Evolutionary conservation across 2,329 filamentous ascomycete species (phyloP), one percentile per base, ranked within the genome.

Genomic region (Teratosphaeria gauchensis): DNA sequence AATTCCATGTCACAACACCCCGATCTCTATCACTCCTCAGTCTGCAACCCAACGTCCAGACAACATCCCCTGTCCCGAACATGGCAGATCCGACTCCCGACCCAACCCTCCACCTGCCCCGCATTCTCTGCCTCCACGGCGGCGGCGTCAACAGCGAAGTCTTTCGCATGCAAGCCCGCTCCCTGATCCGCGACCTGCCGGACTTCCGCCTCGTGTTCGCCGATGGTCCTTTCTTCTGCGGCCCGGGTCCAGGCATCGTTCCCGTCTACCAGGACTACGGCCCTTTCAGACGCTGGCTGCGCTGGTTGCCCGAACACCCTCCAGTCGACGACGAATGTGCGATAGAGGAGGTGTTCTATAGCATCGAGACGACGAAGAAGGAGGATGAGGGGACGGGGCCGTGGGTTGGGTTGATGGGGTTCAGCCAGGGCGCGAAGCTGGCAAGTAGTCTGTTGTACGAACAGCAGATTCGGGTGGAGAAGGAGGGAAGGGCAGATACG

Each of bases 51-150:
- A 35, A 35, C 8, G 8, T 35, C 33, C 33, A 35, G 8, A 9
- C 19, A 14, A 35, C 58, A n/a, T 51, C 48, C 31, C 24, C 30
- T 32, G 24, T 14, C 57, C 19, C 52, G n/a, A 60, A 52, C 51
- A 56, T 42, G 35, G 35, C 35, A n/a, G 35, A 42, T 6, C 35
- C 60, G 8, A 35, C 57, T n/a, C 19, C 58, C 19, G 54, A 63
- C 12, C 62, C 59, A 56, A 67, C 67, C 57, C 58, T 53, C n/a
- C 30, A 21, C 55, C 21, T 21, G 48, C 87, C 87, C 2, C 85
- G 88, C 60, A 84, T 92, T 64, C 84, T 92, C 65, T 91, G 87
- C 73, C 83, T 92, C n/a, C 88, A 92, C 72, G 88, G 88, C 69
- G 88, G 88, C 66, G 88, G 88, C 61, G 84, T 86, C 63, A 90